Conservation (phyloP, 192 early-diverging fungal species). For the Cetraspora pellucida region DNA sequence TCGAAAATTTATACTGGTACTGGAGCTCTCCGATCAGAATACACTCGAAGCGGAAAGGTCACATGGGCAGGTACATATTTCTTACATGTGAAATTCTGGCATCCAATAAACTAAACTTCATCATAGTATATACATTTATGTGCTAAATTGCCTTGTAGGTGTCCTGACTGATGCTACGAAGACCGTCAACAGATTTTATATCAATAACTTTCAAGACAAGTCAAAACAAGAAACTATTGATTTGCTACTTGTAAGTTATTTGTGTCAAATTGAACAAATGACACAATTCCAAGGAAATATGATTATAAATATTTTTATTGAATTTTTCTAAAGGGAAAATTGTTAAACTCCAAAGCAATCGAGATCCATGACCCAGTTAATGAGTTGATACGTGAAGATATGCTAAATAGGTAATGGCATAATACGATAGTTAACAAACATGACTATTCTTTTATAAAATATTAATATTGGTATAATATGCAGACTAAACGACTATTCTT, state of each 20-base stretch:
- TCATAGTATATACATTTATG: not conserved
- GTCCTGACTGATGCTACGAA: slow-evolving; percentile 92
- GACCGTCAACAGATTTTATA: slow-evolving; percentile 89
- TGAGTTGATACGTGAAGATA: slow-evolving; percentile 44
- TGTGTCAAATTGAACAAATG: not conserved
- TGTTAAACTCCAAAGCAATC: slow-evolving; percentile 48
- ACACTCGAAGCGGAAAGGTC: slow-evolving; percentile 87
- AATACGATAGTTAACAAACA: not conserved
- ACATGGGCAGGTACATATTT: slow-evolving; percentile 61
- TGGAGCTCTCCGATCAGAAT: slow-evolving; percentile 89
- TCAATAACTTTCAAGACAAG: slow-evolving; percentile 96
- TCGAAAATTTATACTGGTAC: slow-evolving; percentile 96
- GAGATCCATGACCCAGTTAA: slow-evolving; percentile 57
- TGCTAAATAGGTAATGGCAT: slow-evolving; percentile 37
- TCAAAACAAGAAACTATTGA: slow-evolving; percentile 93
- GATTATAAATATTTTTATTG: not conserved
- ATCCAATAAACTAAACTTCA: not conserved
- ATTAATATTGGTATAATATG: not conserved
- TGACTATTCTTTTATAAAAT: not conserved
- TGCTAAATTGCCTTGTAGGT: slow-evolving; percentile 47
- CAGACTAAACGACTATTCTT: slow-evolving; percentile 63
- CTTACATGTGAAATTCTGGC: not conserved
- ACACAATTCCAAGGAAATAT: not conserved
- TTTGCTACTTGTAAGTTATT: slow-evolving; percentile 65
- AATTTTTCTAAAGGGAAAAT: slow-evolving; percentile 49